Base-by-base conservation (phyloP, 768 basidiomycete species). In the Agrocybe pediades region DNA sequence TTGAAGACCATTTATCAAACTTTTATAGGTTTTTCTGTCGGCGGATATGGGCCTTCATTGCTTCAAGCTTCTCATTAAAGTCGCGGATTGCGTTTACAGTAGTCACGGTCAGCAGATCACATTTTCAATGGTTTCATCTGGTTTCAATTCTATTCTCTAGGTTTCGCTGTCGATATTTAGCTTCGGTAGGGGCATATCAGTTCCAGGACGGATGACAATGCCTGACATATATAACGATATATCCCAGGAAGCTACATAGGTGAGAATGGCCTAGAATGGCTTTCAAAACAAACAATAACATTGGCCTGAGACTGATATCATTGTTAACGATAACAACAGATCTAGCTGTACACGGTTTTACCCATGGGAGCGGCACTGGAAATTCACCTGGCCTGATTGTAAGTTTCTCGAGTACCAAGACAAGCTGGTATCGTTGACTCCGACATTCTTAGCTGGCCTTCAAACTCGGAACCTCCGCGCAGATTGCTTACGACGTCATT, bases 21-120 rank as follows among this genome's bases (percentile, higher is more conserved):
- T 15, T 9, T 6, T 19, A n/a, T n/a, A 59, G 58, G 29, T 59
- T 59, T 41, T 56, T 59, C 42, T 59, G 58, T 43, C 53, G 58
- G 54, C 40, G 58, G 9, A 59, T 59, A 21, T 59, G 58, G 58
- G 42, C 49, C 19, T 53, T 59, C 29, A 55, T 46, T 20, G 44
- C 25, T 13, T 20, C 50, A 15, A 30, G 30, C 7, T 59, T 59
- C 15, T 20, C 19, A 17, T 8, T 41, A 6, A 25, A 13, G 25
- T 50, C 51, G 17, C 45, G 58, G 15, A 30, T 56, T 36, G 24
- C 40, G 9, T 55, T 55, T 25, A 30, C 54, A 11, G 19, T 23
- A 2, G 15, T 59, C 11, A 49, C 50, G 40, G 58, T 55, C 20
- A 46, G 54, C 49, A 13, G 6, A 29, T 11, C 23, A 11, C 15